A percentile compares a stretch with the other conserved stretches of the same genome.
Evolutionary conservation across 2,329 filamentous ascomycete genomes (phyloP).

Genomic region (Colletotrichum camelliae): DNA sequence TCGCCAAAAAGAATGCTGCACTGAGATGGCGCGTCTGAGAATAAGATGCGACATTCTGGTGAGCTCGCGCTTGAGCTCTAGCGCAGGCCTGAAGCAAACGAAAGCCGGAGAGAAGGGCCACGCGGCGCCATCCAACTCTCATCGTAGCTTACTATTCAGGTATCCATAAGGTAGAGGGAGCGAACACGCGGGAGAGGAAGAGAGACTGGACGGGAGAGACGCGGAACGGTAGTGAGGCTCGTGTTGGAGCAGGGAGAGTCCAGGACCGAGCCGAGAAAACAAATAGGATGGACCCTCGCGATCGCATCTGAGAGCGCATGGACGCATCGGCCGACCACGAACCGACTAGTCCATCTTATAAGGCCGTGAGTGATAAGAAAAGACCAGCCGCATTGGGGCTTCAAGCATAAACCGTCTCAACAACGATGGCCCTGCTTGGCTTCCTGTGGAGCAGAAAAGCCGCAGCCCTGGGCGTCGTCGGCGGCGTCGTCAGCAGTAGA

Average conservation of each 20-base stretch:
- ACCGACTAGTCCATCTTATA: neutral
- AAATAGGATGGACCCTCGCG: conserved; percentile 2
- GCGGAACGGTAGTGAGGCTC: conserved; percentile 7
- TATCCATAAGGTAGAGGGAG: neutral
- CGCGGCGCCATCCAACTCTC: neutral
- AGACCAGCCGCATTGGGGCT: neutral
- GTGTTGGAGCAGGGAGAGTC: conserved; percentile 1
- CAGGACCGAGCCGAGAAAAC: neutral
- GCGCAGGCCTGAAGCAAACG: conserved; percentile 7
- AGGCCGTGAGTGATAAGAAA: neutral
- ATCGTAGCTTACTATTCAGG: neutral
- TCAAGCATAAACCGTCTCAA: conserved; percentile 1
- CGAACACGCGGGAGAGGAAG: neutral
- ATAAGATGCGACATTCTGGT: conserved; percentile 14
- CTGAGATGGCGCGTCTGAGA: conserved; percentile 9
- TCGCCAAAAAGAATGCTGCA: conserved; percentile 3
- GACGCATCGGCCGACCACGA: neutral
- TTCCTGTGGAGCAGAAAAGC: neutral
- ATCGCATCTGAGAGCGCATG: conserved; percentile 2
- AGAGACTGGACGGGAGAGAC: neutral
- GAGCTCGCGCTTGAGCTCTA: neutral
- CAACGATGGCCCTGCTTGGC: conserved; percentile 1
- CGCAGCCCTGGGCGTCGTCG: neutral
- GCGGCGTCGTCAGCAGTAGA: neutral
- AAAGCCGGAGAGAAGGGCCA: neutral